Conservation (phyloP, 257 asterid species). For the Datura wrightii region DNA sequence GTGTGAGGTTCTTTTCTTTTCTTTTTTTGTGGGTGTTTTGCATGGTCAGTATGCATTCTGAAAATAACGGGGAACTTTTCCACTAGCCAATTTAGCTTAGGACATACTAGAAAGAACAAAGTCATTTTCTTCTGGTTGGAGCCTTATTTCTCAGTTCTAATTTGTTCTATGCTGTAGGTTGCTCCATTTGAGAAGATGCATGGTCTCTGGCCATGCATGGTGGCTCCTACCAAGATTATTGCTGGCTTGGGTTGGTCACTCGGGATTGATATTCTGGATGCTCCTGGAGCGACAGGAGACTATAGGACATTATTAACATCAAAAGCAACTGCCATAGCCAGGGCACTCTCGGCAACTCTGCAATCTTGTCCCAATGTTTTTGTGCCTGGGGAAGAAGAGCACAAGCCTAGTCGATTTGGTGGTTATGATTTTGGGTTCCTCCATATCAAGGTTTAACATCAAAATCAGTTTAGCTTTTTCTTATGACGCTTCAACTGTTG, state of each 20-base stretch:
- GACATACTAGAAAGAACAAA: constrained; percentile 23
- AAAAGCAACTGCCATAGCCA: constrained; percentile 86
- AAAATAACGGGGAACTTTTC: background rate
- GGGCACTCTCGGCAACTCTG: constrained; percentile 82
- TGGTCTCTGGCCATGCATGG: constrained; percentile 92
- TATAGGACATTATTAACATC: constrained; percentile 89
- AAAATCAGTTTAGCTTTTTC: background rate
- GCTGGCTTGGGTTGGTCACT: constrained; percentile 98
- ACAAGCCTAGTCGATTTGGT: constrained; percentile 70
- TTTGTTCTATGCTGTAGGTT: constrained; percentile 57
- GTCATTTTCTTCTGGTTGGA: constrained; percentile 31
- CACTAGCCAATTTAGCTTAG: background rate
- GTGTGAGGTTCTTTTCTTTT: constrained; percentile 12
- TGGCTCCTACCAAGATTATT: constrained; percentile 94
- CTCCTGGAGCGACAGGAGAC: constrained; percentile 98
- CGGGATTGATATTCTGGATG: constrained; percentile 94
- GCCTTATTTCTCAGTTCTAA: constrained; percentile 23
- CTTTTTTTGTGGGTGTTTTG: background rate
- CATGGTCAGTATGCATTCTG: background rate
- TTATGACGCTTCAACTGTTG: constrained; percentile 24
- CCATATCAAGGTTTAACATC: constrained; percentile 78
- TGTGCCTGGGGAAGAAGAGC: constrained; percentile 93
- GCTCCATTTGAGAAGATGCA: constrained; percentile 78
- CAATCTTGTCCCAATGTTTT: constrained; percentile 72
- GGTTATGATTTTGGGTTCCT: constrained; percentile 98